Base-by-base conservation (phyloP, 306 rosid species). In the Vigna mungo region DNA sequence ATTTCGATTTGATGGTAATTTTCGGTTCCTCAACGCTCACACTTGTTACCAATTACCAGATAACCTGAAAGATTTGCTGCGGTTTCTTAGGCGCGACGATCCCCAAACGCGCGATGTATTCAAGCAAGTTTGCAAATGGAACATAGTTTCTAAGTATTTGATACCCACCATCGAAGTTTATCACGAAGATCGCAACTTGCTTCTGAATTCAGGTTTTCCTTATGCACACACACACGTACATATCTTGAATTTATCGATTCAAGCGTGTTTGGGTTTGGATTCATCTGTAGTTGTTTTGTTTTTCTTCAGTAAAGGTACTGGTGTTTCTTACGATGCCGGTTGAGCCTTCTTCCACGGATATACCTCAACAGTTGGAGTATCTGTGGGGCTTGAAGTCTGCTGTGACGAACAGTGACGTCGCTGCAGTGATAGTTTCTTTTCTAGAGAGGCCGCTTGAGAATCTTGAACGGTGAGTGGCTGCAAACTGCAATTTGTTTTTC, bases 121-220 rank as follows among this genome's bases (percentile, higher is more conserved):
- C 79, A 95, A 92, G 74, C 96, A 92, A 84, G 97, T 95, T 3
- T 92, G 97, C 81, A 92, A 84, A 86, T 95, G 98, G 98, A 90
- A 82, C 73, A 87, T 81, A 10, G 86, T 95, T 51, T 78, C 88
- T 5, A 86, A 92, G 75, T 84, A 95, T 73, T 69, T 95, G 89
- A 87, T 95, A 47, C 97, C 98, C 5, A 87, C 85, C 59, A 90
- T 95, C 15, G 93, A 90, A 74, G 58, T 82, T 65, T 88, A 87
- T 63, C 93, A 90, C 34, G 83, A 84, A 13, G 96, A 95, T 82
- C 90, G 88, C 13, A 95, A 83, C 72, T 78, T 88, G 85, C 89
- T 90, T 76, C 70, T 95, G 13, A 95, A 95, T 84, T 84, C 97
- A 84, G 80, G 84, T 86, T 85, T 36, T 52, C 7, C 21, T 25